Evolutionary conservation across 208 protist species (phyloP), one percentile per base, ranked within the genome.

Genomic region (Crithidia fasciculata): DNA sequence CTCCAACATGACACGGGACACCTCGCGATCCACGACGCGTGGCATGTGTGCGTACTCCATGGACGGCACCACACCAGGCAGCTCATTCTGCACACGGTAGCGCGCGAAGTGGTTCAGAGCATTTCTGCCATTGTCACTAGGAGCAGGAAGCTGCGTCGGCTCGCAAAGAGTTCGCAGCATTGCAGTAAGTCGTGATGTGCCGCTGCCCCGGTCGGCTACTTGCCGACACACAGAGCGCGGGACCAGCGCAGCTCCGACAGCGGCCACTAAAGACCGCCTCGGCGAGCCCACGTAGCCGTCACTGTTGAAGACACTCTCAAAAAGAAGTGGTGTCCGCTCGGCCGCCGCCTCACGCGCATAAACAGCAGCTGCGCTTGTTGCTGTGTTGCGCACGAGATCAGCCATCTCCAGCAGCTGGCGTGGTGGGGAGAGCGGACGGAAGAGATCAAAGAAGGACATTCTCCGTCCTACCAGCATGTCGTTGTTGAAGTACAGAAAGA

Each of bases 401-500:
- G 54, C 45, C 41, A 62, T 53, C 44, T 72, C 45, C 54, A 70
- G 63, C 10, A 43, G 43, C 37, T 63, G 18, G n/a, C 62, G 59
- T 0, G 28, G 54, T 5, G 75, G 80, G 4, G 81, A 84, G 37
- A 89, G 71, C 1, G 82, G 81, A 15, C 84, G 69, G 58, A 89
- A 84, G 8, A 84, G 69, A 60, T 89, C 84, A 37, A 89, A 84
- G 28, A 84, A 41, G 2, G 81, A 86, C 39, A 89, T 37, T 10
- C 19, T 68, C 1, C 78, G 77, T 36, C 81, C 78, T 3, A 85
- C 18, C 3, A 89, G 56, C 81, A 86, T 86, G 72, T 89, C 84
- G 37, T 89, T 89, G 65, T 76, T 76, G 43, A 86, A 68, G 78
- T 89, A 86, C 45, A 79, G 54, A 41, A 81, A 85, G 64, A 82